Conservation (phyloP, 257 asterid genomes). For the Rauvolfia tetraphylla region DNA sequence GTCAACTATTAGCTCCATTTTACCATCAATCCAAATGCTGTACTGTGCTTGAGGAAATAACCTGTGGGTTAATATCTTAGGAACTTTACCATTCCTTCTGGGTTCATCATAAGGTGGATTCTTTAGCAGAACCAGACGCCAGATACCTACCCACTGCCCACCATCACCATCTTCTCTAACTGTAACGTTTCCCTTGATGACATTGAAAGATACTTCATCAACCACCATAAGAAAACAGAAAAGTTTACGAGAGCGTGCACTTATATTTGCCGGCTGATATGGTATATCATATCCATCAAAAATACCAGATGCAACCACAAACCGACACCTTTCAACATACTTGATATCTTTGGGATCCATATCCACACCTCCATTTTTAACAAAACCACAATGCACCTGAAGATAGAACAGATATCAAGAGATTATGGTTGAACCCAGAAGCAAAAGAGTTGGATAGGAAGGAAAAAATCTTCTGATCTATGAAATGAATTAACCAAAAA, state of each 20-base stretch:
- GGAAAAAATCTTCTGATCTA: background rate
- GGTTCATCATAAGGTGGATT: conserved; percentile 97
- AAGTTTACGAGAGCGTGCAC: conserved; percentile 60
- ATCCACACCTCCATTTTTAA: conserved; percentile 84
- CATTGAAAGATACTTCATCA: conserved; percentile 81
- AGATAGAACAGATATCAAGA: conserved; percentile 13
- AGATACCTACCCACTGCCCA: conserved; percentile 90
- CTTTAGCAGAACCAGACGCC: conserved; percentile 85
- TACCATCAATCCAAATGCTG: conserved; percentile 99
- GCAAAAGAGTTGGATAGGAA: background rate
- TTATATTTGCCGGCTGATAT: conserved; percentile 82
- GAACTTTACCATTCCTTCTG: conserved; percentile 97
- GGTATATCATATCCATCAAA: conserved; percentile 95
- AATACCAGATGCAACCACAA: conserved; percentile 96
- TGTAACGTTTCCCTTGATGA: conserved; percentile 59
- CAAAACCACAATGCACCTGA: conserved; percentile 97
- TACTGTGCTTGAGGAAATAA: conserved; percentile 87
- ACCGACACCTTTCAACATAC: conserved; percentile 67
- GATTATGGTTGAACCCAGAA: background rate
- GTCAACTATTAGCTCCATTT: conserved; percentile 97
- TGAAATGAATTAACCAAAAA: background rate
- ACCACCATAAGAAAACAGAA: conserved; percentile 96
- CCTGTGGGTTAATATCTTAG: conserved; percentile 92
- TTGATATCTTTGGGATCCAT: conserved; percentile 63
- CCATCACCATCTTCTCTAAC: conserved; percentile 73